A percentile compares a stretch with the other conserved stretches of the same genome.
These are phyloP conservation scores for Claviceps arundinis DNA, from an alignment of 2,329 filamentous ascomycete species.

Conservation along the genomic window DNA sequence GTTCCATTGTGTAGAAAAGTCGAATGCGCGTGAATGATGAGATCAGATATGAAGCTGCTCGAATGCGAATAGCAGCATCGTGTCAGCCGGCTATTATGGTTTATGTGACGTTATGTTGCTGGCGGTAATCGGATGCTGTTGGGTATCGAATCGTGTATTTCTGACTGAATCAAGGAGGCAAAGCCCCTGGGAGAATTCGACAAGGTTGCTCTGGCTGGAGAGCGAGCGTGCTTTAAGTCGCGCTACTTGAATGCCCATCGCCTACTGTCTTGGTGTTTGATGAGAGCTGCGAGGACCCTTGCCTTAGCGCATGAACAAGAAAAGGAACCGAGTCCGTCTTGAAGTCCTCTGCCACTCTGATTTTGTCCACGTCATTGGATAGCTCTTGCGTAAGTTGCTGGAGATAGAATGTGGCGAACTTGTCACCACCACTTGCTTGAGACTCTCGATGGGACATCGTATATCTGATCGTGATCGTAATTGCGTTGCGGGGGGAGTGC, in stretches of 20 bases:
- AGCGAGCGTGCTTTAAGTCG: not conserved
- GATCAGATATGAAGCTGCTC: too few species aligned
- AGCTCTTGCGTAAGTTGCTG: conserved; percentile 57
- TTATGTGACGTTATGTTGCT: too few species aligned
- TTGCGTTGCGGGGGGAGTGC: not conserved
- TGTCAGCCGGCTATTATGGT: too few species aligned
- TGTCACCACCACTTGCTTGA: conserved; percentile 9
- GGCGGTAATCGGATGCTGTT: too few species aligned
- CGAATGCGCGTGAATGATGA: too few species aligned
- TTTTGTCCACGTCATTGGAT: conserved; percentile 58
- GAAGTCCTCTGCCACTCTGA: conserved; percentile 58
- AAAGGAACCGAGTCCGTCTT: conserved; percentile 49
- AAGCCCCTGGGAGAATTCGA: too few species aligned
- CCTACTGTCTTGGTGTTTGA: not conserved
- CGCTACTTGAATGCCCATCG: conserved; percentile 24
- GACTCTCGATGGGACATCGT: not conserved
- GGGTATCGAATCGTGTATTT: too few species aligned
- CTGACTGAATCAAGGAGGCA: too few species aligned
- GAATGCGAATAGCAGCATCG: too few species aligned
- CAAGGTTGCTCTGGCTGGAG: not conserved
- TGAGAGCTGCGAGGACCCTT: conserved; percentile 49
- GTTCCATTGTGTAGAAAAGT: too few species aligned
- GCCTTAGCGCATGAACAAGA: conserved; percentile 54
- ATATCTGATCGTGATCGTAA: not conserved
- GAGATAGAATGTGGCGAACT: conserved; percentile 55